These are phyloP conservation scores for Colletotrichum sojae DNA, from an alignment of 2,329 filamentous ascomycete species.

Conservation along the genomic window DNA sequence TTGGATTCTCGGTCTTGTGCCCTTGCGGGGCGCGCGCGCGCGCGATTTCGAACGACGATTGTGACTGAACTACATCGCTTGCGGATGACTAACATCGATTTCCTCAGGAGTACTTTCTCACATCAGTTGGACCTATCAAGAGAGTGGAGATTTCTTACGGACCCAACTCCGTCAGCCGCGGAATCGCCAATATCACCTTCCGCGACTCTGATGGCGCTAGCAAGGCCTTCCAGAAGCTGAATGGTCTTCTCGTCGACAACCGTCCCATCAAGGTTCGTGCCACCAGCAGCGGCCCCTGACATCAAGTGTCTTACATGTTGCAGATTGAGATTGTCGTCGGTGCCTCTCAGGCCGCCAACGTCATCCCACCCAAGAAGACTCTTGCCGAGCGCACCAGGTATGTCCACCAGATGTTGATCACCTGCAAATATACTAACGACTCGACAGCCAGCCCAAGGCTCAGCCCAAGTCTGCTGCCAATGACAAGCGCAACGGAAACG, in stretches of 20 bases:
- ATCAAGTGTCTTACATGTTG: constrained; percentile 42
- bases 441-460: constrained; percentile 71
- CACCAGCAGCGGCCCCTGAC: neutral
- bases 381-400: constrained; percentile 87
- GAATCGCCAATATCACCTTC: constrained; percentile 93
- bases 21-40: constrained; percentile 45
- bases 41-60: constrained; percentile 41
- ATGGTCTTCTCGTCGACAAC: constrained; percentile 91
- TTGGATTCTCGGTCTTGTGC: constrained; percentile 43
- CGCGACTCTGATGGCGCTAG: constrained; percentile 83
- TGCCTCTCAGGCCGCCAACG: constrained; percentile 77
- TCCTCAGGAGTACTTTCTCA: constrained; percentile 94
- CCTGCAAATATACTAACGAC: constrained; percentile 43
- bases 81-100: constrained; percentile 76
- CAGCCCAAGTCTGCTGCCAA: constrained; percentile 87
- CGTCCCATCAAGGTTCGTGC: constrained; percentile 86
- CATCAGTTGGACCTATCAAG: constrained; percentile 91
- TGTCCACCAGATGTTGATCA: constrained; percentile 53
- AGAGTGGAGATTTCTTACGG: constrained; percentile 93
- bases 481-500: constrained; percentile 73
- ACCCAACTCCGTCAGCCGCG: constrained; percentile 90
- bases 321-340: constrained; percentile 94
- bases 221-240: constrained; percentile 86
- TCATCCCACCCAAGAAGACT: constrained; percentile 76
- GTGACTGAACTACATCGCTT: constrained; percentile 53